Conservation (phyloP, 352 stramenopile genomes). For the Plasmopara muralis region DNA sequence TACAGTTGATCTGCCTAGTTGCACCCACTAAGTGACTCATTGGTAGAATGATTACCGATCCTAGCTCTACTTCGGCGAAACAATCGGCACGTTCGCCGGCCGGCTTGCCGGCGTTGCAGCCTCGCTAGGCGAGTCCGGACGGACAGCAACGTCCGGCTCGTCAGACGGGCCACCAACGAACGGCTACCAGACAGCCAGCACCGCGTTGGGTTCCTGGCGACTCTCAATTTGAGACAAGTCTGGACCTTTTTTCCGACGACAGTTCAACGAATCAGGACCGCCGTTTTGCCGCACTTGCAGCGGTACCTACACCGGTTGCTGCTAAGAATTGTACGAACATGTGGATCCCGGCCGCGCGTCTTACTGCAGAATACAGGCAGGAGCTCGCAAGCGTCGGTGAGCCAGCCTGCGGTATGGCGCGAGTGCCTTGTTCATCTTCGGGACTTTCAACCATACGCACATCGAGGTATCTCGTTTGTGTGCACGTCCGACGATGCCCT, state of each 20-base stretch:
- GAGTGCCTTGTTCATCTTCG: background rate
- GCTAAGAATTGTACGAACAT: background rate
- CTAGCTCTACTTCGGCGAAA: background rate
- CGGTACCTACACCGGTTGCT: background rate
- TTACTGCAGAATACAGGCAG: background rate
- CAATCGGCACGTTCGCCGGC: too few species aligned
- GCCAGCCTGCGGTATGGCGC: background rate
- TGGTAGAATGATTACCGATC: background rate
- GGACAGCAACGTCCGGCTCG: background rate
- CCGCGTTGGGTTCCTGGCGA: background rate
- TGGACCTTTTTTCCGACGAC: background rate
- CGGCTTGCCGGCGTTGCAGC: background rate
- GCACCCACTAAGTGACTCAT: background rate
- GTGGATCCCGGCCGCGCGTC: background rate
- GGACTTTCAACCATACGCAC: background rate
- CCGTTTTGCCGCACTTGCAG: background rate
- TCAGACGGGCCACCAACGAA: background rate
- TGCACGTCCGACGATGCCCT: background rate
- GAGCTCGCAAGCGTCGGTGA: background rate
- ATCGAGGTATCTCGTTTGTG: background rate
- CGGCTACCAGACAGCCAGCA: background rate
- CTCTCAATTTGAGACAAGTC: background rate
- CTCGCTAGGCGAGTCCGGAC: background rate
- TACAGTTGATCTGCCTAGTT: background rate
- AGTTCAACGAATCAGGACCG: background rate